Base-by-base conservation (phyloP, 139 green algal genomes). In the Pseudopediastrum boryanum region DNA sequence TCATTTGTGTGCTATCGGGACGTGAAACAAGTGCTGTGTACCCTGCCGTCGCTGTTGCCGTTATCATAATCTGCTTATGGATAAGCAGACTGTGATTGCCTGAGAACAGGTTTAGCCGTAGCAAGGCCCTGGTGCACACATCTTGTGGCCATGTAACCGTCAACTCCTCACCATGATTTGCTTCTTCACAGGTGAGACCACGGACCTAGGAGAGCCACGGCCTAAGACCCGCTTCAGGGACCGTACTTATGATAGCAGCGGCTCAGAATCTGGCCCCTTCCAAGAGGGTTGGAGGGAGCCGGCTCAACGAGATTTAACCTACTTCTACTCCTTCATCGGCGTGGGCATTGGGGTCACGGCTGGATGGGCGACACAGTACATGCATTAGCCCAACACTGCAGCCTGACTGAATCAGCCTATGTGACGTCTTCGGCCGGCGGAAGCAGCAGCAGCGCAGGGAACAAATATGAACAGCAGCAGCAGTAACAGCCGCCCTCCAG, bases 201-300 rank as follows among this genome's bases (percentile, higher is more conserved):
- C 76, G 16, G 76, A 82, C 3, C 50, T 77, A 16, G 76, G 76
- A 7, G 65, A 76, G 76, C 64, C 64, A 1, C 25, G 50, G 23
- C 76, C 76, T 16, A 44, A 35, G 7, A 48, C 50, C 0, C 67
- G 65, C 48, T 82, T 82, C 65, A 33, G 50, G 23, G 38, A 76
- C 64, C 8, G n/a, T 7, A 12, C 39, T 23, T 73, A 61, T 44
- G 52, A 80, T 33, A 29, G 56, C 39, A 64, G 61, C 6, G 74
- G 74, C 4, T n/a, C n/a, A n/a, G n/a, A n/a, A n/a, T 42, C 29
- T 7, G n/a, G 27, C 61, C 64, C 50, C 38, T 82, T 82, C 76
- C 64, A 75, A 41, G 76, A 82, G 42, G 76, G 76, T 12, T 75
- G 51, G 64, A 33, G 67, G 27, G 75, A 81, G 50, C 75, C 75